phyloP scores from a whole-genome alignment of 768 basidiomycete species.

The Boletus huronensis region DNA sequence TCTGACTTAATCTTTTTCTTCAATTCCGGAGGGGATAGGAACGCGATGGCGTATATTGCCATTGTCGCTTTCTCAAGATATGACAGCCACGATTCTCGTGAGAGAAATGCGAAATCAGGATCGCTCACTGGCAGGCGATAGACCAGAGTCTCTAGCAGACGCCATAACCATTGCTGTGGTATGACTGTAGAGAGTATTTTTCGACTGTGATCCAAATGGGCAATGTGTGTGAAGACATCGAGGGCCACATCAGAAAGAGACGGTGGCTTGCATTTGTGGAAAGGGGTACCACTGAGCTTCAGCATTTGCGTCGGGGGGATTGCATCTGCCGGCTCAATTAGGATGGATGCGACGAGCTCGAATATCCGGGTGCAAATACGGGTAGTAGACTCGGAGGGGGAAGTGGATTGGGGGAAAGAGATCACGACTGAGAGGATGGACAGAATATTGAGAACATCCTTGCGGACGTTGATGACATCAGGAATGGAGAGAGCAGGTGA shows the following conservation, averaged over 20 bases:
- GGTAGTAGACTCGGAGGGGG: constrained; percentile 39
- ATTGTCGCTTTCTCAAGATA: constrained; percentile 78
- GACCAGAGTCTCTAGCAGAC: constrained; percentile 66
- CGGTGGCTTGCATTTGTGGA: constrained; percentile 50
- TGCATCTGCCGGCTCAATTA: constrained; percentile 67
- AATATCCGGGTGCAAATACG: constrained; percentile 58
- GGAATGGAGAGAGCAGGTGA: constrained; percentile 63
- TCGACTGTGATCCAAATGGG: constrained; percentile 75
- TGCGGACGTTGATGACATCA: constrained; percentile 71
- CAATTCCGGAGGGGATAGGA: constrained; percentile 72
- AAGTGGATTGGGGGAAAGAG: constrained; percentile 40
- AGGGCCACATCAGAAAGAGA: constrained; percentile 71
- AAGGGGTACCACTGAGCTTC: constrained; percentile 47
- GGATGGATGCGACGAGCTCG: constrained; percentile 67
- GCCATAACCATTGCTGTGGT: constrained; percentile 53
- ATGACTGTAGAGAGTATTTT: constrained; percentile 62
- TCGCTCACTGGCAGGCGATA: constrained; percentile 82
- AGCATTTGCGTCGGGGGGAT: constrained; percentile 58
- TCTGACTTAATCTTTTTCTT: constrained; percentile 69
- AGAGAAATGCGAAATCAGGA: constrained; percentile 64
- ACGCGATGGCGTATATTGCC: constrained; percentile 83
- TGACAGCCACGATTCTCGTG: constrained; percentile 66
- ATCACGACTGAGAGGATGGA: constrained; percentile 55
- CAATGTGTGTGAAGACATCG: constrained; percentile 78
- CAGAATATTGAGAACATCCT: constrained; percentile 72